Evolutionary conservation across 805 yeast species (phyloP), one percentile per base, ranked within the genome.

Genomic region (Naumovozyma dairenensis): DNA sequence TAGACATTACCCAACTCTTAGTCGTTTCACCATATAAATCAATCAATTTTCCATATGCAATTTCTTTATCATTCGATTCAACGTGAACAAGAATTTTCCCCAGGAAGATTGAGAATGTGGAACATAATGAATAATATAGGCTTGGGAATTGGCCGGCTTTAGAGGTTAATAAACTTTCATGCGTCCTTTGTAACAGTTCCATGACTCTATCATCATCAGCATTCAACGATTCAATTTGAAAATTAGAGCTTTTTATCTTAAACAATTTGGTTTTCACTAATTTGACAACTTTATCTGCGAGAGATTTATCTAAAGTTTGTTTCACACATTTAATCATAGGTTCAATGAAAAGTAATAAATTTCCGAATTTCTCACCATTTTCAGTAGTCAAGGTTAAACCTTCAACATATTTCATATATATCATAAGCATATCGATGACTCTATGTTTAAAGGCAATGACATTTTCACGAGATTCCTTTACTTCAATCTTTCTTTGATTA

Each of bases 401-500:
- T 41, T 48, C 30, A 67, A 68, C 48, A 68, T 69, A 21, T 42
- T 68, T 71, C 38, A 65, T 59, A 47, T 72, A 84, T 5, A 71
- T 59, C 16, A 83, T 93, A 16, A 89, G 50, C 49, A 89, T 63
- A 47, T 87, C 96, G 33, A 89, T 60, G 6, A 85, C 70, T 35
- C 94, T 66, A 44, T 71, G 73, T 51, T 89, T 89, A 61, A 87
- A 80, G 33, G 80, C 70, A 4, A 77, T 66, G 65, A 89, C 80
- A 47, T 76, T 80, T 51, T 80, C 81, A 48, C 78, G 73, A 5
- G 96, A 95, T 40, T 78, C 80, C 31, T 67, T 60, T n/a, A 75
- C 83, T 39, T 83, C 93, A 15, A 68, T 57, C 47, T 83, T 83
- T 48, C 81, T 69, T 55, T 71, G 73, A 53, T 67, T 80, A 21